Percentiles rank a stretch among this genome's conserved stretches.
Evolutionary conservation across 495 filamentous ascomycete species (phyloP).

Genomic region (Annulohypoxylon stygium): DNA sequence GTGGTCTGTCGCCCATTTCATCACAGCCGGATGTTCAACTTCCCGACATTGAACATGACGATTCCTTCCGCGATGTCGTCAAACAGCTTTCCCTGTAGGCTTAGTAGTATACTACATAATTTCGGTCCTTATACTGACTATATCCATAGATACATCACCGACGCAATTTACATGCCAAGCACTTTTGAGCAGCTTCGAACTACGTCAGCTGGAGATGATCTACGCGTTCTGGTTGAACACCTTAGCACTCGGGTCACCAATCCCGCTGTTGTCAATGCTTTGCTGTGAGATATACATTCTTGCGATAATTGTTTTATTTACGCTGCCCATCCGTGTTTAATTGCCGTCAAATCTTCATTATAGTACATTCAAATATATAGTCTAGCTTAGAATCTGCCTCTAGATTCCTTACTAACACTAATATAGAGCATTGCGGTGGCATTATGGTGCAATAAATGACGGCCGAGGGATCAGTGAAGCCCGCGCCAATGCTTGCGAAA

Average conservation of each 20-base stretch:
- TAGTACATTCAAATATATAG: constrained; percentile 10
- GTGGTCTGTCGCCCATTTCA: constrained; percentile 34
- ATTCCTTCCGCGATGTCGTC: constrained; percentile 74
- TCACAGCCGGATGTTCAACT: constrained; percentile 55
- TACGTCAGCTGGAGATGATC: constrained; percentile 70
- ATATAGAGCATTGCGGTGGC: constrained; percentile 81
- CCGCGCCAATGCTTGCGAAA: constrained; percentile 87
- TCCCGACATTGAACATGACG: constrained; percentile 73
- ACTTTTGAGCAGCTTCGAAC: constrained; percentile 86
- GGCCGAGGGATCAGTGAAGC: constrained; percentile 80
- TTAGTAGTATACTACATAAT: not conserved
- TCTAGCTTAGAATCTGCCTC: not conserved
- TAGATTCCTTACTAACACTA: constrained; percentile 10
- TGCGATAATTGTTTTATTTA: not conserved
- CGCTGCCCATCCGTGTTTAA: not conserved
- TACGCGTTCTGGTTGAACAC: constrained; percentile 74
- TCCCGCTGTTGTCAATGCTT: constrained; percentile 78
- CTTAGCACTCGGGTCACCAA: constrained; percentile 76
- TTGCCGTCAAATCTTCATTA: not conserved
- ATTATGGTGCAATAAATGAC: constrained; percentile 73
- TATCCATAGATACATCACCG: constrained; percentile 67
- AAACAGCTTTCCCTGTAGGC: constrained; percentile 75
- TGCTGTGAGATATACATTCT: constrained; percentile 70
- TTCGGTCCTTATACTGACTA: constrained; percentile 28
- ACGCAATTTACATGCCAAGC: constrained; percentile 73